These are phyloP conservation scores for Kurtzmaniella quercitrusa DNA, from an alignment of 1,139 yeast species.

Conservation along the genomic window DNA sequence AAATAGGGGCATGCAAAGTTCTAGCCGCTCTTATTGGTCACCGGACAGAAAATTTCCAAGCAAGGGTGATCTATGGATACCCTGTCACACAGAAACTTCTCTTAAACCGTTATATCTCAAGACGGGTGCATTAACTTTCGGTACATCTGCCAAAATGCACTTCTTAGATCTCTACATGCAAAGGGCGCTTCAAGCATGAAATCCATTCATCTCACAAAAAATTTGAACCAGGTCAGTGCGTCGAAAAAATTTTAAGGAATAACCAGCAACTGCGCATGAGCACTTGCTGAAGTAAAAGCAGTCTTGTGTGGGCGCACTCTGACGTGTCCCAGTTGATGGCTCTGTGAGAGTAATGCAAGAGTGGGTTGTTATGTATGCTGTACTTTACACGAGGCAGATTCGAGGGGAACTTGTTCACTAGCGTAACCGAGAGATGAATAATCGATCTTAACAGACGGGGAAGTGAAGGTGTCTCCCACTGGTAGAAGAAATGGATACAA, in stretches of 20 bases:
- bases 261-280: background rate
- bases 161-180: background rate
- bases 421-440: background rate
- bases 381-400: too few relatives aligned
- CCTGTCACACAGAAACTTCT: background rate
- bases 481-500: too few relatives aligned
- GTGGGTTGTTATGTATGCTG: background rate
- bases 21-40: background rate
- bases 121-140: background rate
- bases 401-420: background rate
- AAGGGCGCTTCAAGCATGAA: background rate
- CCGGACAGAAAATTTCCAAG: background rate
- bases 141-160: background rate
- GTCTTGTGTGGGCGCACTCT: background rate
- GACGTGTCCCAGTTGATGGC: background rate
- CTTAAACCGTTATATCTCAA: background rate
- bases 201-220: background rate
- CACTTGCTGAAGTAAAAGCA: background rate
- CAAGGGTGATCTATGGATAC: background rate
- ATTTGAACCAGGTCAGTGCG: background rate
- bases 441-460: too few relatives aligned
- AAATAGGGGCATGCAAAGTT: background rate
- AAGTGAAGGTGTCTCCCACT: too few relatives aligned
- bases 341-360: background rate
- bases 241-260: background rate